Evolutionary conservation across 345 rosid species (phyloP).

Genomic region (Eucalyptus fibrosa): DNA sequence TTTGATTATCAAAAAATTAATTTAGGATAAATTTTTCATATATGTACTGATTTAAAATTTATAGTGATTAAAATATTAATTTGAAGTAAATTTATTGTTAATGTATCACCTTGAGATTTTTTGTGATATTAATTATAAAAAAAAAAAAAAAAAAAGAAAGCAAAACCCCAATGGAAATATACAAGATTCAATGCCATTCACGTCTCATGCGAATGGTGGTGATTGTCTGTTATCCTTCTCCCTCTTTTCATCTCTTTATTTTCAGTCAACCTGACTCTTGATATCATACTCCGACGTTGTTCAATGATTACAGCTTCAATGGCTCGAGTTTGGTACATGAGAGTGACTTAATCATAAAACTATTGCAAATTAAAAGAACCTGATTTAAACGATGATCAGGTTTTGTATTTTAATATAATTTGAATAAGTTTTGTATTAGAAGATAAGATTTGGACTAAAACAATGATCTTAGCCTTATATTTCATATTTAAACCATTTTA

Average conservation of each 20-base stretch:
- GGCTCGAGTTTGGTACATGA: neutral
- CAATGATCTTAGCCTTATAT: neutral
- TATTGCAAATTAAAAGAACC: neutral
- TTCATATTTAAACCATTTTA: neutral
- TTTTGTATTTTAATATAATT: too few relatives aligned
- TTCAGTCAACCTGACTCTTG: neutral
- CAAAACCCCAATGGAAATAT: neutral
- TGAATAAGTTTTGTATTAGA: neutral
- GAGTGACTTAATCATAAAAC: neutral
- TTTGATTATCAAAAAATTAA: neutral
- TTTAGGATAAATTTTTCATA: too few relatives aligned
- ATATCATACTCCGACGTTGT: neutral
- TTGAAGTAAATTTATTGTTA: too few relatives aligned
- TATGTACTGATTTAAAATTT: too few relatives aligned
- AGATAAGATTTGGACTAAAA: neutral
- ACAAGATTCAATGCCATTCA: neutral
- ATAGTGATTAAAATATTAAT: too few relatives aligned
- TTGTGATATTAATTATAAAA: too few relatives aligned
- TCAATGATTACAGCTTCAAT: neutral
- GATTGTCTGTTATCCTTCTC: neutral
- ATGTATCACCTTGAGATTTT: accelerated
- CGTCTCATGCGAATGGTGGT: neutral
- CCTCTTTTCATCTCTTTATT: neutral
- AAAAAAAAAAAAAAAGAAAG: accelerated
- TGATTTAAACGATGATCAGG: too few relatives aligned